Evolutionary conservation across 1,139 yeast genomes (phyloP).

Genomic region (Nakaseomyces delphensis): DNA sequence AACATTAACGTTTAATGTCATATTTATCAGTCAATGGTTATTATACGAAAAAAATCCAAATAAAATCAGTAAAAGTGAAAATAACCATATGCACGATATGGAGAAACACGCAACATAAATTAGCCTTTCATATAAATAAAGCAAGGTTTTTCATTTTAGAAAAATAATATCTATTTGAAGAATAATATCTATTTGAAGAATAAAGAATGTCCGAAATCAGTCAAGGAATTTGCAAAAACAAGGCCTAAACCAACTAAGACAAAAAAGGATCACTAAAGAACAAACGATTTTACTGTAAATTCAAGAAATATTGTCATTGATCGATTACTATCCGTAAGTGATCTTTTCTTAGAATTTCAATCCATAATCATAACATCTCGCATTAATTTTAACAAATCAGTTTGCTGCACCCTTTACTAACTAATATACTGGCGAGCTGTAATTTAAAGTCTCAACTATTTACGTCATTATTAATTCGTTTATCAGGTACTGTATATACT

Average conservation of each 20-base stretch:
- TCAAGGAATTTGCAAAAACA: background rate
- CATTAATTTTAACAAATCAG: slow-evolving; percentile 96
- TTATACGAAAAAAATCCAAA: slow-evolving; percentile 12
- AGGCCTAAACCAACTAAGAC: background rate
- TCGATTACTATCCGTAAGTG: background rate
- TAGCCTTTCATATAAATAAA: too few relatives aligned
- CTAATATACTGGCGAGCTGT: slow-evolving; percentile 91
- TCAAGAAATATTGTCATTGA: background rate
- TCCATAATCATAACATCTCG: slow-evolving; percentile 43
- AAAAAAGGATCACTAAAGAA: too few relatives aligned
- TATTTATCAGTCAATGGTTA: slow-evolving; percentile 27
- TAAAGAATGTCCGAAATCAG: background rate
- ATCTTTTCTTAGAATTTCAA: background rate
- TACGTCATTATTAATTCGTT: slow-evolving; percentile 88
- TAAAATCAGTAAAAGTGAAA: slow-evolving; percentile 1
- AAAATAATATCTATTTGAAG: background rate
- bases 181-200: background rate
- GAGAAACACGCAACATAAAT: background rate
- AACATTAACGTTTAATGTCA: slow-evolving; percentile 24
- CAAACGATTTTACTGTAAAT: too few relatives aligned
- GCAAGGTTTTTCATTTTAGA: too few relatives aligned
- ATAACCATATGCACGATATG: background rate
- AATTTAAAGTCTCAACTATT: slow-evolving; percentile 93
- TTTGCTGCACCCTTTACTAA: slow-evolving; percentile 91
- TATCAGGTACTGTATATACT: slow-evolving; percentile 88